Base-by-base conservation (phyloP, 306 rosid species). In the Luffa aegyptiaca region DNA sequence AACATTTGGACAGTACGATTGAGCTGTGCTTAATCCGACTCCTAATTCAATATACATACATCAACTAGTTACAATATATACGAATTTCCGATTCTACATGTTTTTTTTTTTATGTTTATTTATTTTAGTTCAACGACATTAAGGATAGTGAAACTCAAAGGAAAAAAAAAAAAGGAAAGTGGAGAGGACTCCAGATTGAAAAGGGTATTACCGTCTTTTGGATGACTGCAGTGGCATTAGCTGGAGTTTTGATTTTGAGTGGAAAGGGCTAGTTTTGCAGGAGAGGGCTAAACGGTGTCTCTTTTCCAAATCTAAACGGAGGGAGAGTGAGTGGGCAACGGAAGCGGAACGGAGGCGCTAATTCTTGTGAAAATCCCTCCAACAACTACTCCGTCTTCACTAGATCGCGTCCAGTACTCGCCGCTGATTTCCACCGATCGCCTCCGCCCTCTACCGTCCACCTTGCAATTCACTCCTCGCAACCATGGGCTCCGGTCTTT, bases 401-500 rank as follows among this genome's bases (percentile, higher is more conserved):
- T 72, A 21, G 42, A 72, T 72, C 48, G 21, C 48, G 21, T 7
- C 8, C 70, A 35, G 13, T 35, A 35, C 20, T 65, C 77, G 36
- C 36, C 36, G 14, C 76, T 26, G 55, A 55, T 12, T 20, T 6
- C 57, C 42, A 46, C 58, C 77, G 20, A 45, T 46, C 77, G 77
- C 58, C 39, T 46, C 77, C 11, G 13, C 46, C 3, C 1, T 39
- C 42, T 31, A 37, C 20, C n/a, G 2, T 36, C 72, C 21, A 64
- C 46, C 14, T 64, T 36, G 45, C 76, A 46, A 37, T 39, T 26
- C 79, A 57, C 42, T 35, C 51, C 51, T 10, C 8, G 66, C 75
- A 73, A 42, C 31, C 51, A 81, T 81, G 83, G 83, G 79, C 62
- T 81, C 83, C 53, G 83, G 79, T 81, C 35, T 57, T 16, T 73